These are phyloP conservation scores for Penicillium salamii DNA, from an alignment of 495 filamentous ascomycete species.

Conservation along the genomic window DNA sequence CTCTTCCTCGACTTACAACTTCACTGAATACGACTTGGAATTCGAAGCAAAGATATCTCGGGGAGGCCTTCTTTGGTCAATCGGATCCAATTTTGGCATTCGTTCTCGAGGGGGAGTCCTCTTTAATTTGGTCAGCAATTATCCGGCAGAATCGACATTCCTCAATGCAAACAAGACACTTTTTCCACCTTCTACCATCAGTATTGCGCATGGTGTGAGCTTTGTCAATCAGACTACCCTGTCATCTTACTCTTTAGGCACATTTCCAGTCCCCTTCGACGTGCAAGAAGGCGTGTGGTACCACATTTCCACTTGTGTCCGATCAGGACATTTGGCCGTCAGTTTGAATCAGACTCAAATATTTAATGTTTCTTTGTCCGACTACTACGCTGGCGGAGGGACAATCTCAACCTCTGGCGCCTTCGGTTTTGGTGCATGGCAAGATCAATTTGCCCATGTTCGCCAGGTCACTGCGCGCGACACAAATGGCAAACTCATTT, in stretches of 20 bases:
- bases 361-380: not conserved
- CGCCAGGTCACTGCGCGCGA: not conserved
- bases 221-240: constrained; percentile 4
- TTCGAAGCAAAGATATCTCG: not conserved
- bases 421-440: constrained; percentile 5
- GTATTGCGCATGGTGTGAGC: not conserved
- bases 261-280: not conserved
- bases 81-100: not conserved
- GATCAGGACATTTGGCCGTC: not conserved
- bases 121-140: not conserved
- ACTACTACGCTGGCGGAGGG: not conserved
- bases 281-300: constrained; percentile 1
- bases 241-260: not conserved
- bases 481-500: not conserved
- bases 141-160: not conserved
- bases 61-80: not conserved
- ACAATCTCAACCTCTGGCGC: not conserved
- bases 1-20: not conserved
- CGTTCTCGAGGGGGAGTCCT: not conserved
- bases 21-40: not conserved
- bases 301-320: not conserved
- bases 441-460: constrained; percentile 2
- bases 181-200: not conserved
- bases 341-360: not conserved
- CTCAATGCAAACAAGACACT: constrained; percentile 2